Evolutionary conservation across 2,329 filamentous ascomycete genomes (phyloP).

Genomic region (Alternaria infectoria): DNA sequence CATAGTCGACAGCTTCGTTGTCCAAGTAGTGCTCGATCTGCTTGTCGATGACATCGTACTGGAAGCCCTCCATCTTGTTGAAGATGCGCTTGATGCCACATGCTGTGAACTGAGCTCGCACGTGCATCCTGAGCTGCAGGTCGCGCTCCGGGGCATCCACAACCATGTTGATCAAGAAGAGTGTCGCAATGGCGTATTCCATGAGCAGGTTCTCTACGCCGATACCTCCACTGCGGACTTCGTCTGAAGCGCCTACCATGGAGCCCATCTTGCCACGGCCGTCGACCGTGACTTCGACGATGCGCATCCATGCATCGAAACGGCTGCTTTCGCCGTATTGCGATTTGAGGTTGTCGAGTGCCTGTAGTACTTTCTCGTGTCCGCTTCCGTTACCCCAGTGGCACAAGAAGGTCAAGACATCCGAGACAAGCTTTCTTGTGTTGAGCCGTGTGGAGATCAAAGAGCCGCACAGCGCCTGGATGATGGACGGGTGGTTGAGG

Average conservation of each 20-base stretch:
- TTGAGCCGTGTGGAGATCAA: slow-evolving; percentile 88
- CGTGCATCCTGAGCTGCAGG: slow-evolving; percentile 88
- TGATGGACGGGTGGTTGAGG: slow-evolving; percentile 84
- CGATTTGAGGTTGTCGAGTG: slow-evolving; percentile 87
- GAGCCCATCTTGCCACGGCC: slow-evolving; percentile 99
- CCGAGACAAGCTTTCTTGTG: slow-evolving; percentile 91
- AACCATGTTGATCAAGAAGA: slow-evolving; percentile 96
- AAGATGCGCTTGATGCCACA: slow-evolving; percentile 94
- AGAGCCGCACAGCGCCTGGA: slow-evolving; percentile 84
- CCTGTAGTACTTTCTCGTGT: slow-evolving; percentile 91
- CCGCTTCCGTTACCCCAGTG: slow-evolving; percentile 91
- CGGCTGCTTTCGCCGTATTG: slow-evolving; percentile 90
- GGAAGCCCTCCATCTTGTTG: slow-evolving; percentile 96
- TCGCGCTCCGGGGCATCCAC: slow-evolving; percentile 90
- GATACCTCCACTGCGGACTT: slow-evolving; percentile 92
- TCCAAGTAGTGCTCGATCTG: slow-evolving; percentile 92
- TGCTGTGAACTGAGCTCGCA: slow-evolving; percentile 92
- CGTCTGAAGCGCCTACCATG: slow-evolving; percentile 93
- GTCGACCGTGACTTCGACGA: slow-evolving; percentile 96
- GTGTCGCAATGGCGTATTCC: slow-evolving; percentile 95
- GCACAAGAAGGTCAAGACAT: slow-evolving; percentile 94
- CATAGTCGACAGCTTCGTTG: slow-evolving; percentile 97
- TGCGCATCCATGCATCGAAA: slow-evolving; percentile 98
- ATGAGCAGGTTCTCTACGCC: slow-evolving; percentile 99
- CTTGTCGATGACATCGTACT: slow-evolving; percentile 98